Evolutionary conservation across 345 rosid species (phyloP).

Genomic region (Brassica juncea): DNA sequence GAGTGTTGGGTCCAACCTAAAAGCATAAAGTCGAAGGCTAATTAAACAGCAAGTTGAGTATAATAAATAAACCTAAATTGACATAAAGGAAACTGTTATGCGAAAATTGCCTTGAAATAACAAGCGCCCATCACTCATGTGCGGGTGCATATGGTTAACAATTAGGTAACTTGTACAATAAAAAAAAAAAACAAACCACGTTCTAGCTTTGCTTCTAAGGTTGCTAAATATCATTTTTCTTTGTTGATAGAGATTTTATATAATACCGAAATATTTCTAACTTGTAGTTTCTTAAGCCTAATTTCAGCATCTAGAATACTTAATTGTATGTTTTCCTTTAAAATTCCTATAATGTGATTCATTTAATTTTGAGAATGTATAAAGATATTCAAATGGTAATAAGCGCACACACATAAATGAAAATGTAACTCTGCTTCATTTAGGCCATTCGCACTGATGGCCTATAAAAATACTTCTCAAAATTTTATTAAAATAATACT

Average conservation of each 20-base stretch:
- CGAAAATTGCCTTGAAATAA: slow-evolving; percentile 4
- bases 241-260: neutral
- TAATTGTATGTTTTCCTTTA: neutral
- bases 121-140: slow-evolving; percentile 25
- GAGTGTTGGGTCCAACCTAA: slow-evolving; percentile 8
- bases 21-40: slow-evolving; percentile 32
- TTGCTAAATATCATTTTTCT: slow-evolving; percentile 1
- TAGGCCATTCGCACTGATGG: too few species aligned
- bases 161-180: slow-evolving; percentile 18
- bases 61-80: neutral
- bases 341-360: neutral
- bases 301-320: neutral
- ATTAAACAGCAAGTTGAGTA: slow-evolving; percentile 14
- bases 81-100: neutral
- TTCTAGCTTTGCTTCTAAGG: slow-evolving; percentile 35
- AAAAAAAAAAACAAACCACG: slow-evolving; percentile 19
- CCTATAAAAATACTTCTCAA: too few species aligned
- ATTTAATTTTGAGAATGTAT: neutral
- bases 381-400: neutral
- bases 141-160: slow-evolving; percentile 10
- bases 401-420: neutral
- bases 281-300: neutral
- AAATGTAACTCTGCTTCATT: neutral
- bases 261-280: neutral
- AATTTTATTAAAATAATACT: too few species aligned